phyloP scores from a whole-genome alignment of 1,284 basidiomycete species.

The Jaminaea rosea region DNA sequence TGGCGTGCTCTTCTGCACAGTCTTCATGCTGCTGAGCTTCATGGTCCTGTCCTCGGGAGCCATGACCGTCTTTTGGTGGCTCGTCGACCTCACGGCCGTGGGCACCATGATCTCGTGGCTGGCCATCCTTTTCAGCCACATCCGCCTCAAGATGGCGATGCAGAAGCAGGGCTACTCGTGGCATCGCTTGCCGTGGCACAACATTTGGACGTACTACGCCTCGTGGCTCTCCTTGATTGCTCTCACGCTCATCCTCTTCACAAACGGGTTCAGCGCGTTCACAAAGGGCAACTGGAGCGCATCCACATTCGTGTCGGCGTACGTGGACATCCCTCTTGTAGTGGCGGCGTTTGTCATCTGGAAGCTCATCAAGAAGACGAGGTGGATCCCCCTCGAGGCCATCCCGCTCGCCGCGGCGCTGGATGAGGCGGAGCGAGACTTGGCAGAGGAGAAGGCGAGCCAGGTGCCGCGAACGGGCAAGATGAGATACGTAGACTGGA shows the following conservation, averaged over 20 bases:
- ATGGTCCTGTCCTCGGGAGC: conserved; percentile 5
- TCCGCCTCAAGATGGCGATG: conserved; percentile 3
- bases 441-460: too few species aligned
- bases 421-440: too few species aligned
- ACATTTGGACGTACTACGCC: conserved; percentile 10
- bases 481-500: too few species aligned
- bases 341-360: conserved; percentile 8
- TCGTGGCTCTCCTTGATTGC: not conserved
- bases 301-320: not conserved
- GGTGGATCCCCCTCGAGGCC: too few species aligned
- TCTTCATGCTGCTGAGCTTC: conserved; percentile 4
- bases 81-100: conserved; percentile 3
- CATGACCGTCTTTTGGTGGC: conserved; percentile 6
- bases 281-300: not conserved
- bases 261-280: not conserved
- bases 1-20: conserved; percentile 2
- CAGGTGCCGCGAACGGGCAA: too few species aligned
- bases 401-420: too few species aligned
- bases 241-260: not conserved
- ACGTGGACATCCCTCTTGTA: not conserved
- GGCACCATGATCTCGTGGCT: conserved; percentile 5
- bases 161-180: conserved; percentile 1
- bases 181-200: conserved; percentile 6
- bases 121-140: conserved; percentile 2
- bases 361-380: conserved; percentile 21